Evolutionary conservation across 176 grass and related monocot species (phyloP).

Genomic region (Oropetium thomaeum): DNA sequence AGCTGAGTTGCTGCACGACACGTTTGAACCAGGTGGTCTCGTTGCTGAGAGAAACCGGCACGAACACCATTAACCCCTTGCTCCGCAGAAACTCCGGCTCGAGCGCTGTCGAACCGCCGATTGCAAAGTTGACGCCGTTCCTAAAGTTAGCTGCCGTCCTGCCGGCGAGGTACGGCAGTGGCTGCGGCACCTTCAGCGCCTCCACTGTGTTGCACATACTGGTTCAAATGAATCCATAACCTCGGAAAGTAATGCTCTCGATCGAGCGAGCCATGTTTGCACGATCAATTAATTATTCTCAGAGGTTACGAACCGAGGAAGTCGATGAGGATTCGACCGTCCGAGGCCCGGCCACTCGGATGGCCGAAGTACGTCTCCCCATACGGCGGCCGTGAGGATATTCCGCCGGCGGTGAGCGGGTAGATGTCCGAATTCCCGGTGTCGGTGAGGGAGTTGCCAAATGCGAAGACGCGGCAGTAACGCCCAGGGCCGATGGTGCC

Average conservation of each 20-base stretch:
- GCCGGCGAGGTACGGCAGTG: constrained; percentile 60
- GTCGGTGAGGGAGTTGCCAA: neutral
- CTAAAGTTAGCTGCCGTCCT: constrained; percentile 38
- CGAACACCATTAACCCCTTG: constrained; percentile 37
- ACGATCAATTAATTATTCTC: neutral
- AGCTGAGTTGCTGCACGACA: constrained; percentile 32
- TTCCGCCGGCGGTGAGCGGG: neutral
- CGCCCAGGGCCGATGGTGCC: neutral
- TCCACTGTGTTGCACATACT: constrained; percentile 18
- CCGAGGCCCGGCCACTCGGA: constrained; percentile 16
- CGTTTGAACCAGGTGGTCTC: constrained; percentile 55
- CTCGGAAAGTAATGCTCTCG: too few relatives aligned
- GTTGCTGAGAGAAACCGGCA: constrained; percentile 42
- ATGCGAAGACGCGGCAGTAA: neutral
- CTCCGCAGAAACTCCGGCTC: constrained; percentile 41
- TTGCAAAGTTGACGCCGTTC: constrained; percentile 61
- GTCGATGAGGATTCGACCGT: constrained; percentile 32
- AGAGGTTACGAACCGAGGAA: constrained; percentile 35
- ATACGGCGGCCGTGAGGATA: neutral
- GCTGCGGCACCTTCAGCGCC: constrained; percentile 30
- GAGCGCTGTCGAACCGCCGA: constrained; percentile 53
- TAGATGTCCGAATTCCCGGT: neutral
- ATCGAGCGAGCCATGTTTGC: too few relatives aligned
- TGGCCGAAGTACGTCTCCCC: constrained; percentile 16
- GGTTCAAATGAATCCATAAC: too few relatives aligned